Base-by-base conservation (phyloP, 495 filamentous ascomycete genomes). In the Neurospora sp. region DNA sequence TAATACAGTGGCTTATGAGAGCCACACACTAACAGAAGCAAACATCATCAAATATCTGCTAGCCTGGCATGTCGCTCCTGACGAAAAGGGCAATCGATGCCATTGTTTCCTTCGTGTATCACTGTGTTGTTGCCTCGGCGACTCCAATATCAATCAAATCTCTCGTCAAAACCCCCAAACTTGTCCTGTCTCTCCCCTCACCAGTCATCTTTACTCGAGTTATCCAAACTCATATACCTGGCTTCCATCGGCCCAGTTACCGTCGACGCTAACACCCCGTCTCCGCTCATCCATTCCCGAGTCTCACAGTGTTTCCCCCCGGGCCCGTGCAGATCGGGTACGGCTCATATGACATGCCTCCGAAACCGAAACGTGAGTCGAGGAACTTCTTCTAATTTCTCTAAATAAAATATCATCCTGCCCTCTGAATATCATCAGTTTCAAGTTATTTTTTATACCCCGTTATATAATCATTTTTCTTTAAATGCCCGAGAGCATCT, bases 301-400 rank as follows among this genome's bases (percentile, higher is more conserved):
- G 54, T 62, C 54, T 62, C 54, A 31, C 54, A 62, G 54, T 31
- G 54, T 62, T 62, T 6, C 3, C 24, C 24, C 54, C 38, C 38
- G 28, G 54, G 54, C 28, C 54, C 54, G 54, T 66, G 54, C 54
- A 66, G 54, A 66, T 66, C 54, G 28, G 54, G 54, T 66, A 66
- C 54, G 54, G 54, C 24, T 66, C 54, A 66, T 34, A 66, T 8
- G 54, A 66, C 54, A 66, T 66, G 54, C 54, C 54, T 34, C 54
- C 54, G 54, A 66, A 66, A 28, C 54, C 72, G 45, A 72, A 75
- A 77, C 72, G 76, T 77, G 54, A 73, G 70, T 71, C 6, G 45
- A 54, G 28, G 48, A 28, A 59, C 42, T 66, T 34, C 1, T 1
- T 66, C 54, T 28, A 4, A 1, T 54, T 28, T 3, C 11, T 9